Conservation (phyloP, 1,139 yeast species). For the Blastobotrys niveus region DNA sequence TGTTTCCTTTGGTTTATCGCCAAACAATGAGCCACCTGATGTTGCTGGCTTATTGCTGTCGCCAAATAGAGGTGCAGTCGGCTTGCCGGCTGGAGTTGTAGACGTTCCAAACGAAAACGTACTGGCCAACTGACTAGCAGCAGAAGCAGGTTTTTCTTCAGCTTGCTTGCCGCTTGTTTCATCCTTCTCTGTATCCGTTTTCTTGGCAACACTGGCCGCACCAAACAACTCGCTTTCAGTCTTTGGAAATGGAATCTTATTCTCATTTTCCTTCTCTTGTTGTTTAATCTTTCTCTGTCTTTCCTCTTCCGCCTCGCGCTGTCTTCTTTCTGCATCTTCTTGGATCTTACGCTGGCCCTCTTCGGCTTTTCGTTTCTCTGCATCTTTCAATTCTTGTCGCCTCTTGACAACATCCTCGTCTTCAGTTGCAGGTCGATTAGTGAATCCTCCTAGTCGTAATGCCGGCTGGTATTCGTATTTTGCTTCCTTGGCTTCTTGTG, state of each 20-base stretch:
- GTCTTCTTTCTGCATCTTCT: constrained; percentile 4
- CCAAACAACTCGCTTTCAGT: background rate
- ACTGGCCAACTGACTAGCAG: background rate
- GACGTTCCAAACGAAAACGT: background rate
- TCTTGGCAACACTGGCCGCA: constrained; percentile 2
- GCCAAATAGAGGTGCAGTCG: background rate
- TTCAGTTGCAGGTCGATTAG: constrained; percentile 5
- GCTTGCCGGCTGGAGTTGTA: background rate
- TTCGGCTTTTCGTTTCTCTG: constrained; percentile 9
- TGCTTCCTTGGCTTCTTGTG: constrained; percentile 5
- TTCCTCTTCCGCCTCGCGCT: constrained; percentile 6
- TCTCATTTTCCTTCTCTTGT: background rate
- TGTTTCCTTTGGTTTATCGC: background rate
- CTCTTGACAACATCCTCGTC: constrained; percentile 14
- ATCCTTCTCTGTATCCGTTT: background rate
- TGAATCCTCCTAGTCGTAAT: background rate
- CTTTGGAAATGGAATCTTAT: constrained; percentile 11
- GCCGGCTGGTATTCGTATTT: constrained; percentile 8
- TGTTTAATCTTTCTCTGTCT: constrained; percentile 6
- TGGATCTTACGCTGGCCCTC: constrained; percentile 11
- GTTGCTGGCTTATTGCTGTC: constrained; percentile 1
- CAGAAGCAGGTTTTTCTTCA: constrained; percentile 3
- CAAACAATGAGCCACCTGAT: background rate
- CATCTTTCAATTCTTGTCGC: constrained; percentile 11
- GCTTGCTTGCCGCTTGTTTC: background rate